A percentile compares a stretch with the other conserved stretches of the same genome.
These are phyloP conservation scores for Psilocybe sp. DNA, from an alignment of 768 basidiomycete species.

Conservation along the genomic window DNA sequence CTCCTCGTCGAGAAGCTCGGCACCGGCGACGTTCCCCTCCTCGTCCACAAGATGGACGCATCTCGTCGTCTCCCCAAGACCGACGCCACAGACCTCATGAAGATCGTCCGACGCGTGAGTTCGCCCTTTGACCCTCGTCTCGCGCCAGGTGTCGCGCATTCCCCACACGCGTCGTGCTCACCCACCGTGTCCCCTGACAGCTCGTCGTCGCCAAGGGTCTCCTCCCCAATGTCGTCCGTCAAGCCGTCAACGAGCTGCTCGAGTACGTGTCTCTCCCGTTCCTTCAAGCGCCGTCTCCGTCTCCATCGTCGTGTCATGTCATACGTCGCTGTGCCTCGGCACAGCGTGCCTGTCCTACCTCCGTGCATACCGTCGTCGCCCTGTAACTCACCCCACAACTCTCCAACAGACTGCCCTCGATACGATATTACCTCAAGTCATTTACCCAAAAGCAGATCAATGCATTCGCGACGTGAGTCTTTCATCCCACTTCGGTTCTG, in stretches of 20 bases:
- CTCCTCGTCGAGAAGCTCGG: conserved; percentile 88
- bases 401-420: conserved; percentile 57
- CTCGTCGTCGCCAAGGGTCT: conserved; percentile 56
- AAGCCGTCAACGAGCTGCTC: conserved; percentile 77
- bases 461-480: conserved; percentile 86
- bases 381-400: conserved; percentile 13
- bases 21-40: conserved; percentile 73
- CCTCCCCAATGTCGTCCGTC: conserved; percentile 57
- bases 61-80: conserved; percentile 76
- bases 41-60: conserved; percentile 89
- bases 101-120: conserved; percentile 74
- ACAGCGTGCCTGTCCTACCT: conserved; percentile 6
- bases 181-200: conserved; percentile 32
- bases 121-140: conserved; percentile 13
- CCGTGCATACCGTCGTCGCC: conserved; percentile 16
- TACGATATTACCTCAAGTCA: conserved; percentile 73
- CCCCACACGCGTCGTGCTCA: conserved; percentile 18
- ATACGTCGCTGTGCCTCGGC: no score
- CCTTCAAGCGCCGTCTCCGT: conserved; percentile 12
- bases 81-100: conserved; percentile 62
- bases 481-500: conserved; percentile 21
- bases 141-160: conserved; percentile 13
- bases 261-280: conserved; percentile 44
- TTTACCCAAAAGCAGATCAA: conserved; percentile 86
- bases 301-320: conserved; percentile 6